Evolutionary conservation across 345 rosid species (phyloP), one percentile per base, ranked within the genome.

Genomic region (Eutrema japonicum): DNA sequence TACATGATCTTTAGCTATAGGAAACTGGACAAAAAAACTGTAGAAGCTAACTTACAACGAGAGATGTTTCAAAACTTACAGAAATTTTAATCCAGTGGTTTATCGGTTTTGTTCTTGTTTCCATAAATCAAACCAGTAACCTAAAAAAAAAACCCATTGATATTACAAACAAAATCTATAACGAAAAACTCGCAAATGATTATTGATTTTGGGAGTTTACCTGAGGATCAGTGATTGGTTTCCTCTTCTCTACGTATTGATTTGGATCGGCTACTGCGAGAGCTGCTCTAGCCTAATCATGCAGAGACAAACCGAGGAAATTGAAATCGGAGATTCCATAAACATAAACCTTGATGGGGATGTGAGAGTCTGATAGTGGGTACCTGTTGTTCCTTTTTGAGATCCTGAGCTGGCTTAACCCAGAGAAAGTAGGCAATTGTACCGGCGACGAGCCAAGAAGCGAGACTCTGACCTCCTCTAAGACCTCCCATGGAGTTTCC

Each of bases 371-470:
- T 4, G 33, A 30, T 72, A 60, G 59, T 12, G 9, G 12, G n/a
- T 11, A 90, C 98, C 91, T 89, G 69, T 77, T 91, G 98, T 52
- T 91, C 85, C 57, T 86, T 87, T 77, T 79, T 82, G 68, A 94
- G 96, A 70, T 92, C 99, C 8, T 85, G 97, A 51, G 96, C 75
- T 26, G 99, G 99, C 77, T 90, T 92, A 62, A 95, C 79, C 97
- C 99, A 95, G 51, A 95, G 93, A 77, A 76, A 88, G 73, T 92
- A 95, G 2, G 99, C 99, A 22, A 95, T 80, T 46, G 96, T 87
- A 58, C 99, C 96, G 2, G 97, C 97, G 29, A 95, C 96, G 22
- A 80, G 73, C 97, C 99, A 95, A 8, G 99, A 92, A 33, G 97
- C 97, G 4, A 90, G 58, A 64, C 73, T 95, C 63, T 79, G 73